Evolutionary conservation across 2,329 filamentous ascomycete genomes (phyloP), one percentile per base, ranked within the genome.

Genomic region (Harringtonia aguacate): DNA sequence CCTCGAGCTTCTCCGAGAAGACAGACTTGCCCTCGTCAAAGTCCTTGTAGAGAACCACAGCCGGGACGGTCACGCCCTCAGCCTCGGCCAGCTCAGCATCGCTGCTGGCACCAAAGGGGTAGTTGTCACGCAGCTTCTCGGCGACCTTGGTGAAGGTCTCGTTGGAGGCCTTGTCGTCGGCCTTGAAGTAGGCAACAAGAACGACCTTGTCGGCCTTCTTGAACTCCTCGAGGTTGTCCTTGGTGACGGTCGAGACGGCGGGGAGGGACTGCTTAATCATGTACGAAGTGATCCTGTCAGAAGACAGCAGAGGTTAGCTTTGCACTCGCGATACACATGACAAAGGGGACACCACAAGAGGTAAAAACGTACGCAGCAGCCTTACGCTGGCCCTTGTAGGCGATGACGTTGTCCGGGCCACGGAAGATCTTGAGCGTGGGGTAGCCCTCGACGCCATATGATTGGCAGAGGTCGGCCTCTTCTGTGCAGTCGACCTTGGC

Each of bases 371-470:
- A 80, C 77, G 73, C 75, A 65, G 78, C 80, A 53, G 89, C 82
- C 75, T 97, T 95, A 65, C 92, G 80, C 67, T 87, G 83, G 61
- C 92, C 92, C 57, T 74, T 73, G 71, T 98, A 98, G 51, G 89
- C 83, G 53, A 77, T 73, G 61, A 86, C 68, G 62, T 84, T 86
- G 12, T 95, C 86, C 36, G 70, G 67, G 56, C 92, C 90, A 58
- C 90, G 87, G 88, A 98, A 98, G 69, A 98, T 79, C 81, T 97
- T 98, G 62, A 98, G 79, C 54, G 92, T 98, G 50, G 92, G 92
- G 76, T 98, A 98, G 53, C 92, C 92, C 74, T 97, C 88, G 36
- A 98, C 89, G 50, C 86, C 89, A 58, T 85, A 86, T 56, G 78
- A 72, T 66, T 88, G 78, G 79, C 92, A 98, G 54, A 98, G 83